Evolutionary conservation across 2,329 filamentous ascomycete species (phyloP).

Genomic region (Botrytis porri): DNA sequence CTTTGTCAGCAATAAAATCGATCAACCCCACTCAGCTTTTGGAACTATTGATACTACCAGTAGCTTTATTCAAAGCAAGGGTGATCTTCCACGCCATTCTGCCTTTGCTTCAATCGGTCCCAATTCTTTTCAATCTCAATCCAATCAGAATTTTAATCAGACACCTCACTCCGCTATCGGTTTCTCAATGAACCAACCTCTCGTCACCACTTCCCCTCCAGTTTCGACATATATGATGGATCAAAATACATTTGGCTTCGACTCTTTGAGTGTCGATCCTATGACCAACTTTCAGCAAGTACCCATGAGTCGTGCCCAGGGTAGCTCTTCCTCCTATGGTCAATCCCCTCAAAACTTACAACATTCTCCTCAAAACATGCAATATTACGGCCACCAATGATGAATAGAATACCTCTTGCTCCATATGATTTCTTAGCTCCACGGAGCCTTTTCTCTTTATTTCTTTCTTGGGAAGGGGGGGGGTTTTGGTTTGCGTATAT

Average conservation of each 20-base stretch:
- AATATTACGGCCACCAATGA: conserved; percentile 30
- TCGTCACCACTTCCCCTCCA: conserved; percentile 29
- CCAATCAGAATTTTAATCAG: conserved; percentile 27
- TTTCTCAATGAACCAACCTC: conserved; percentile 32
- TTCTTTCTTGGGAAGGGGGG: not conserved
- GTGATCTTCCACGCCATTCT: conserved; percentile 26
- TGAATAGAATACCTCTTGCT: conserved; percentile 14
- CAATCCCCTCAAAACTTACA: conserved; percentile 30
- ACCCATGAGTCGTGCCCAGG: conserved; percentile 32
- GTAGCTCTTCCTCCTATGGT: conserved; percentile 33
- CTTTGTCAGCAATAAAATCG: conserved; percentile 28
- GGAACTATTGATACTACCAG: conserved; percentile 22
- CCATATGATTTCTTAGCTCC: not conserved
- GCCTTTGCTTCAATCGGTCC: conserved; percentile 28
- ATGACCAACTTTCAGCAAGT: conserved; percentile 29
- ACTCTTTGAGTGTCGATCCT: conserved; percentile 26
- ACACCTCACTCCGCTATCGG: conserved; percentile 21
- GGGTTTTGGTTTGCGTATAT: not conserved
- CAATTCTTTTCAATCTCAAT: conserved; percentile 24
- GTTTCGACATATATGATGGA: conserved; percentile 31
- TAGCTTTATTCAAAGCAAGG: conserved; percentile 27
- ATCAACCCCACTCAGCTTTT: conserved; percentile 26
- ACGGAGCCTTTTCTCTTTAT: not conserved
- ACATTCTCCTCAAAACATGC: conserved; percentile 20
- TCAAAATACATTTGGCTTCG: conserved; percentile 27